phyloP scores from a whole-genome alignment of 2,329 filamentous ascomycete genomes.

The Fonsecaea nubica region DNA sequence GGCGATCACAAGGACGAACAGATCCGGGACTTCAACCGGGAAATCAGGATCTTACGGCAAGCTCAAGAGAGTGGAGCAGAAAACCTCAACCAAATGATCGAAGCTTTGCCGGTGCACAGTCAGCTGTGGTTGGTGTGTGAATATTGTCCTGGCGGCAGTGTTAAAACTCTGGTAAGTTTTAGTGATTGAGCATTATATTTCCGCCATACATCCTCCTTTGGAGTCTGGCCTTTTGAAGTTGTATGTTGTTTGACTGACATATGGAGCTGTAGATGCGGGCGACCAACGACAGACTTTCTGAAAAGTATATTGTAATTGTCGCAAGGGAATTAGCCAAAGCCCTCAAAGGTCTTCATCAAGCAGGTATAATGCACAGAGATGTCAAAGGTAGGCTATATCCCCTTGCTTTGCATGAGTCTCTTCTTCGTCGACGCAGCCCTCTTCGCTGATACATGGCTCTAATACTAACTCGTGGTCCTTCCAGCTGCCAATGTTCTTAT shows the following conservation, averaged over 20 bases:
- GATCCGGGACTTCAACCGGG: constrained; percentile 64
- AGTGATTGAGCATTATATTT: constrained; percentile 51
- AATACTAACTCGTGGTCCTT: constrained; percentile 9
- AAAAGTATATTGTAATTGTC: constrained; percentile 68
- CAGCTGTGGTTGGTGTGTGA: constrained; percentile 72
- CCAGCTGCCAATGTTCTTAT: constrained; percentile 68
- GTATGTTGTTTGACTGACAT: neutral
- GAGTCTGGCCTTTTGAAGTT: constrained; percentile 26
- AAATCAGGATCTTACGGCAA: constrained; percentile 68
- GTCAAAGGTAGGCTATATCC: constrained; percentile 61
- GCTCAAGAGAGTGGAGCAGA: constrained; percentile 67
- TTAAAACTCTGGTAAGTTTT: constrained; percentile 58
- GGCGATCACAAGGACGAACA: constrained; percentile 57
- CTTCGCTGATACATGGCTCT: neutral
- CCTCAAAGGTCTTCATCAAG: constrained; percentile 67
- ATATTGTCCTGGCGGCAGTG: constrained; percentile 70
- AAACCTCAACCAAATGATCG: constrained; percentile 69
- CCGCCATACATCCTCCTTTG: constrained; percentile 30
- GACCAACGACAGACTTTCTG: constrained; percentile 59
- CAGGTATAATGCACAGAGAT: constrained; percentile 70
- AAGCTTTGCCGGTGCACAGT: constrained; percentile 68
- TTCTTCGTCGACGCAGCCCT: neutral
- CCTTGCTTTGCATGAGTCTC: neutral
- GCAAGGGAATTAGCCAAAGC: constrained; percentile 68
- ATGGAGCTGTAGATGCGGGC: constrained; percentile 49